phyloP scores from a whole-genome alignment of 148 eudicot genomes.

The Persicaria tinctoria region DNA sequence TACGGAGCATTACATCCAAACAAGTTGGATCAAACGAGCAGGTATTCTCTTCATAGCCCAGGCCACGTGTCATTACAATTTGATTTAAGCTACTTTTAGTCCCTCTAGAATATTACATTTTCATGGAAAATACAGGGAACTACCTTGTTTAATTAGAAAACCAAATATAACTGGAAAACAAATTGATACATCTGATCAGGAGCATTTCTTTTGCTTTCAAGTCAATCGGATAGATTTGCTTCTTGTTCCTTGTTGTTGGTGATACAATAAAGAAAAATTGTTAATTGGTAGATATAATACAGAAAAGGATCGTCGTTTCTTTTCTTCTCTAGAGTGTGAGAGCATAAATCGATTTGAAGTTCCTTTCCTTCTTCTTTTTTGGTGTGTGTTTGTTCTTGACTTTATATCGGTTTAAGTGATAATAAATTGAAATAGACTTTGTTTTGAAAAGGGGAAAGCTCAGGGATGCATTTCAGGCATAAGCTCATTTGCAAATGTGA shows the following conservation, averaged over 20 bases:
- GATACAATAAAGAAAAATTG: background rate
- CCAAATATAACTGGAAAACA: background rate
- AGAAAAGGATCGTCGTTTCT: background rate
- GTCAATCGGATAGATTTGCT: background rate
- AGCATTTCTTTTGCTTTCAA: background rate
- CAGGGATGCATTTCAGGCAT: constrained; percentile 69
- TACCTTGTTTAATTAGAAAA: background rate
- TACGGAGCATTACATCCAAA: constrained; percentile 60
- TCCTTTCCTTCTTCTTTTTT: too few species aligned
- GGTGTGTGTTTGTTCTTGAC: background rate
- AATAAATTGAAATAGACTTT: background rate
- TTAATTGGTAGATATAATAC: background rate
- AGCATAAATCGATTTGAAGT: background rate
- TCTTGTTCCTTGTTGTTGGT: background rate
- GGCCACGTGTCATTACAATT: background rate
- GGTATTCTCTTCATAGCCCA: constrained; percentile 21
- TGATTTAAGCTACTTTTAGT: background rate
- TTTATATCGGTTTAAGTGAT: background rate
- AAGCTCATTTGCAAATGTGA: constrained; percentile 39
- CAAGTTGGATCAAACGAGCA: constrained; percentile 57
- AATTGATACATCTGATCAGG: background rate
- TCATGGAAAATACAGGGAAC: background rate
- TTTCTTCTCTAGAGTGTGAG: background rate
- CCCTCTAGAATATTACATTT: background rate
- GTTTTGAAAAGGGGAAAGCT: constrained; percentile 41